phyloP scores from a whole-genome alignment of 306 rosid species.

The Alnus glutinosa region DNA sequence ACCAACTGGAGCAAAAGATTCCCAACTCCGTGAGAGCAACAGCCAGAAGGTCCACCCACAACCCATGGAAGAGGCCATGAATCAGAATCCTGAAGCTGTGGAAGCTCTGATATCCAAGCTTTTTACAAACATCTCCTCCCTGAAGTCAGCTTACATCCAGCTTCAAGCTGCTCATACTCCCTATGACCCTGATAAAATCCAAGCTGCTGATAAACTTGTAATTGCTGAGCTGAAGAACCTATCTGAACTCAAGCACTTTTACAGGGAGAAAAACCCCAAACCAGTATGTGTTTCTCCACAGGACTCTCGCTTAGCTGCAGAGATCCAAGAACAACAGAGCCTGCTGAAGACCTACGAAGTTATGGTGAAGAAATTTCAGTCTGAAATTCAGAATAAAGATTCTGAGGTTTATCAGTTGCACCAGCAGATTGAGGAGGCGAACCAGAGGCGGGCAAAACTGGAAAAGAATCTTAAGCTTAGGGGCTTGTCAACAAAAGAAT shows the following conservation, averaged over 20 bases:
- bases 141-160: slow-evolving; percentile 93
- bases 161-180: slow-evolving; percentile 99
- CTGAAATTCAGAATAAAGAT: slow-evolving; percentile 98
- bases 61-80: slow-evolving; percentile 97
- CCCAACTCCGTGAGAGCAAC: slow-evolving; percentile 91
- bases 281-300: slow-evolving; percentile 92
- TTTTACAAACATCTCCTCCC: slow-evolving; percentile 79
- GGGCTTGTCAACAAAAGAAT: slow-evolving; percentile 86
- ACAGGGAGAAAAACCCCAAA: slow-evolving; percentile 94
- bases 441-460: slow-evolving; percentile 71
- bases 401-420: slow-evolving; percentile 84
- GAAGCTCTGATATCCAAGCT: slow-evolving; percentile 79
- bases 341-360: slow-evolving; percentile 95
- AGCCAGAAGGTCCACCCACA: slow-evolving; percentile 98
- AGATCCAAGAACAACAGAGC: slow-evolving; percentile 98
- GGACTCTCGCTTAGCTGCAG: slow-evolving; percentile 98
- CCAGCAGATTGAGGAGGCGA: slow-evolving; percentile 94
- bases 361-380: slow-evolving; percentile 99
- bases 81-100: slow-evolving; percentile 92
- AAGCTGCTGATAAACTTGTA: slow-evolving; percentile 87
- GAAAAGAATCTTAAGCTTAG: slow-evolving; percentile 96
- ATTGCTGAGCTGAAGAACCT: slow-evolving; percentile 88
- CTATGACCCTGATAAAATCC: slow-evolving; percentile 94
- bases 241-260: slow-evolving; percentile 95
- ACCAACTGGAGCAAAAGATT: slow-evolving; percentile 84